phyloP scores from a whole-genome alignment of 108 stramenopile genomes.

The Nannochloropsis gaditana region DNA sequence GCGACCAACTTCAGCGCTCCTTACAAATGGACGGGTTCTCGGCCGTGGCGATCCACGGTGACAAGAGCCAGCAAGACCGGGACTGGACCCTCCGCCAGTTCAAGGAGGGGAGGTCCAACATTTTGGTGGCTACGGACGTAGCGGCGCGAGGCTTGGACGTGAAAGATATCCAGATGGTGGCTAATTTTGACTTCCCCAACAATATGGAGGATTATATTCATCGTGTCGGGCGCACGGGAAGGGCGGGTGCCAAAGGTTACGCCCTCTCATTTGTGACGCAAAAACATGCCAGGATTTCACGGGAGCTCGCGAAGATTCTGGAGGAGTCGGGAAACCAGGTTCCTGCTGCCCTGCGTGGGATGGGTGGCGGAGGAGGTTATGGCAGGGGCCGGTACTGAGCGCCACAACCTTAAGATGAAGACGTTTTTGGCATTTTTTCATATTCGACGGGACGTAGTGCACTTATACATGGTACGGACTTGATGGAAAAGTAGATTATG shows the following conservation, averaged over 20 bases:
- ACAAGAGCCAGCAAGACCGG: conserved; percentile 96
- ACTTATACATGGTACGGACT: too few species aligned
- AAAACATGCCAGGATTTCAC: conserved; percentile 81
- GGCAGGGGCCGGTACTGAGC: conserved; percentile 40
- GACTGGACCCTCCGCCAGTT: conserved; percentile 94
- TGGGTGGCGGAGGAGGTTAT: conserved; percentile 53
- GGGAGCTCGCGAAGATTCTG: conserved; percentile 57
- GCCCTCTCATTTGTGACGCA: conserved; percentile 84
- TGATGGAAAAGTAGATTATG: too few species aligned
- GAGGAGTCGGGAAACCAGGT: conserved; percentile 53
- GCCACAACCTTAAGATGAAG: too few species aligned
- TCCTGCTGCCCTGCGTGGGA: conserved; percentile 46
- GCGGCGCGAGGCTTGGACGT: conserved; percentile 96
- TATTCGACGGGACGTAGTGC: too few species aligned
- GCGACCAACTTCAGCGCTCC: conserved; percentile 83
- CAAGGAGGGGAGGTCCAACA: conserved; percentile 68
- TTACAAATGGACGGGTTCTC: conserved; percentile 80
- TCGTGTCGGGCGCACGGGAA: conserved; percentile 97
- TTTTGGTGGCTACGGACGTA: conserved; percentile 97
- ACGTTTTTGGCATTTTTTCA: not conserved
- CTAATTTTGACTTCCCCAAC: conserved; percentile 82
- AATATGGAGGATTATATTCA: conserved; percentile 90
- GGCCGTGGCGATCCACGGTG: conserved; percentile 92
- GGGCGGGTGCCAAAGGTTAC: conserved; percentile 88
- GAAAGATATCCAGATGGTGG: conserved; percentile 87